Percentiles rank a stretch among this genome's conserved stretches.
These are phyloP conservation scores for Fusarium napiforme DNA, from an alignment of 2,329 filamentous ascomycete genomes.

Conservation along the genomic window DNA sequence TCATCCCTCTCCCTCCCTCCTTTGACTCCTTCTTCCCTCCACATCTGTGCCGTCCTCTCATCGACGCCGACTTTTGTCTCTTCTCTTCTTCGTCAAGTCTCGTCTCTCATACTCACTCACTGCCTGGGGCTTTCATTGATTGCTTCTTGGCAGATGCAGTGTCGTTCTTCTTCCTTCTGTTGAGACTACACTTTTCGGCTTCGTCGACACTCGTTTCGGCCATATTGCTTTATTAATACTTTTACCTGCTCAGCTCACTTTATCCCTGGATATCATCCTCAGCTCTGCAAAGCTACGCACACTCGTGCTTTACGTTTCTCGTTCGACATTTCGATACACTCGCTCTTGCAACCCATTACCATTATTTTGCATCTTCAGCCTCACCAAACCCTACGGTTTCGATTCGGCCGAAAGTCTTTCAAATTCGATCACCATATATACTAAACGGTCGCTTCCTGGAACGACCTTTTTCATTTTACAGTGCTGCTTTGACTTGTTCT, in stretches of 20 bases:
- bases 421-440: constrained; percentile 45
- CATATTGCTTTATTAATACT: constrained; percentile 49
- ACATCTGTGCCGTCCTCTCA: constrained; percentile 40
- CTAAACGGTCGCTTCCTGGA: constrained; percentile 41
- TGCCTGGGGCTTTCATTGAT: constrained; percentile 37
- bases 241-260: constrained; percentile 40
- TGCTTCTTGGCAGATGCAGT: constrained; percentile 47
- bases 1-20: constrained; percentile 38
- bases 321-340: constrained; percentile 44
- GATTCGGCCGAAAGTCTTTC: constrained; percentile 40
- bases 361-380: constrained; percentile 35
- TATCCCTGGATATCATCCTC: constrained; percentile 28
- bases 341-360: constrained; percentile 38
- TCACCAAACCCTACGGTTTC: constrained; percentile 30
- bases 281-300: constrained; percentile 28
- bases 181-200: constrained; percentile 45
- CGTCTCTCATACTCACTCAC: constrained; percentile 33
- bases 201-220: constrained; percentile 49
- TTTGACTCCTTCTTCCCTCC: constrained; percentile 39
- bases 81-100: constrained; percentile 30
- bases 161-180: constrained; percentile 43
- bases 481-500: constrained; percentile 23
- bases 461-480: constrained; percentile 36
- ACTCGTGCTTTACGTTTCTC: constrained; percentile 45
- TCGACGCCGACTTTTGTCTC: constrained; percentile 34